Base-by-base conservation (phyloP, 345 rosid species). In the Toxicodendron radicans region DNA sequence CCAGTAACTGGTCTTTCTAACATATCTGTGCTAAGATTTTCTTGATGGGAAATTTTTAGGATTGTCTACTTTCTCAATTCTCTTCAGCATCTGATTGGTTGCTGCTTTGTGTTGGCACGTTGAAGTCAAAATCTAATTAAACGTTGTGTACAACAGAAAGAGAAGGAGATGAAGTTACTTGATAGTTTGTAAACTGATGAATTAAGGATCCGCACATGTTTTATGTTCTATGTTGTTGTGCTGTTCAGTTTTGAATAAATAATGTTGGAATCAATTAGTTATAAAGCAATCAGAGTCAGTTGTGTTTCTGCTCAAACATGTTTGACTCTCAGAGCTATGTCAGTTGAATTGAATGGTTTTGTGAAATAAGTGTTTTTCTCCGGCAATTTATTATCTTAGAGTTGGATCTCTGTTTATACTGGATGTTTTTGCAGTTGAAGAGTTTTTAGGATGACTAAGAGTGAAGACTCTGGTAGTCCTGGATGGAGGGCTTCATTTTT, bases 401-500 rank as follows among this genome's bases (percentile, higher is more conserved):
- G 20, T 48, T 53, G 51, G 35, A 66, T 74, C 69, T 16, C 3
- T 54, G 35, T 68, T 70, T 30, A 32, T 45, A 52, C n/a, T 70
- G 30, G 18, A 17, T 72, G 58, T 27, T 79, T 73, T 73, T 38
- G 79, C 68, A 74, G 87, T 84, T 72, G 77, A 71, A 74, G 71
- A 73, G 72, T 73, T 79, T 76, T 51, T 66, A 76, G 68, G 75
- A 92, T 94, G 98, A 83, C 88, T 20, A 87, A 80, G 51, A 82
- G 81, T 79, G 97, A 89, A 73, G 92, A 90, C 49, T 73, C 89
- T 70, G 90, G 87, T 53, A 91, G 91, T 73, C 94, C 95, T 66
- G 90, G 97, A 54, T 92, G 97, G 99, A 81, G 87, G 56, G 81
- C 91, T 83, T 88, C 97, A 17, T 83, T 85, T 73, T 85, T 87